These are phyloP conservation scores for Acanthamoeba lenticulata DNA, from an alignment of 208 protist genomes.

Conservation along the genomic window DNA sequence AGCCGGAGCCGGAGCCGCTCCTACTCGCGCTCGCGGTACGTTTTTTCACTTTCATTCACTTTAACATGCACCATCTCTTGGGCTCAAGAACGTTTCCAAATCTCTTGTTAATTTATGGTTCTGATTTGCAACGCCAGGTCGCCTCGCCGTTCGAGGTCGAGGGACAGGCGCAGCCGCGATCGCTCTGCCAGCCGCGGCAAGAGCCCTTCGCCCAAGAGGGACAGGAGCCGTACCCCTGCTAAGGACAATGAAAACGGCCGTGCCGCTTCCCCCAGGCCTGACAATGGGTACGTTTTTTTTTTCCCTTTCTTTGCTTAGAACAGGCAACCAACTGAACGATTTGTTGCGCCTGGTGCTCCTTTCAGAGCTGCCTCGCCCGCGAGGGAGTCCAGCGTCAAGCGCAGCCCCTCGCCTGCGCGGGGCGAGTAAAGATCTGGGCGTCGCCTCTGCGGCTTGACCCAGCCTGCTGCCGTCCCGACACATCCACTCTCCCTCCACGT, in stretches of 20 bases:
- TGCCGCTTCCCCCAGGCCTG: not conserved
- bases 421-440: not conserved
- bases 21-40: not conserved
- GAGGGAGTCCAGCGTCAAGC: not conserved
- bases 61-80: too few species aligned
- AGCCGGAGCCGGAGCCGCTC: too few species aligned
- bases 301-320: too few species aligned
- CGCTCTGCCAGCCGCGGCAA: not conserved
- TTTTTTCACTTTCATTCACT: too few species aligned
- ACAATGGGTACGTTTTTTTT: not conserved
- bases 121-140: too few species aligned
- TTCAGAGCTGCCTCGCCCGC: not conserved
- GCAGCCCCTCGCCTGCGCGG: not conserved
- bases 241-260: not conserved
- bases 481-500: not conserved
- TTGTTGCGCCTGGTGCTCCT: not conserved
- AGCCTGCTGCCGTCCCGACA: not conserved
- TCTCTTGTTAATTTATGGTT: too few species aligned
- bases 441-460: not conserved
- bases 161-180: not conserved
- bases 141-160: not conserved
- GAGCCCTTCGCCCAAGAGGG: slow-evolving; percentile 5
- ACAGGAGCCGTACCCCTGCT: not conserved
- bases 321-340: too few species aligned
- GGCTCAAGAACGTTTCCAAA: too few species aligned